Conservation (phyloP, 2,329 filamentous ascomycete species). For the Fusarium xylarioides region DNA sequence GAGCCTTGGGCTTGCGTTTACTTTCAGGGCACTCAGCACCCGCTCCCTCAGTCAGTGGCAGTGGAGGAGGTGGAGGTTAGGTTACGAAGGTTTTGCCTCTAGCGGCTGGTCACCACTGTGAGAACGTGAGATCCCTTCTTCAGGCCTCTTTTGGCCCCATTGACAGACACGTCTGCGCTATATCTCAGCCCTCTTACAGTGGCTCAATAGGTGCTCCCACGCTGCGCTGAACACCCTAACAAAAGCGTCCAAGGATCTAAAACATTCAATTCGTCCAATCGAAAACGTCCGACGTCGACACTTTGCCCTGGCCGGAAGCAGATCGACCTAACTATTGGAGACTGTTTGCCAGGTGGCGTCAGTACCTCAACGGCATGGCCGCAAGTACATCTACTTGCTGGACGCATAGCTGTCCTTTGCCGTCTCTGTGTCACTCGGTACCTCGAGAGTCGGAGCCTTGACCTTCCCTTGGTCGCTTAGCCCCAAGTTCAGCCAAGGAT, state of each 20-base stretch:
- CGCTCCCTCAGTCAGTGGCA: constrained; percentile 4
- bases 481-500: constrained; percentile 34
- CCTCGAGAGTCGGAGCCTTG: constrained; percentile 13
- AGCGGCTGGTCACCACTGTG: constrained; percentile 41
- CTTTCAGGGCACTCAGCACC: constrained; percentile 19
- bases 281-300: constrained; percentile 34
- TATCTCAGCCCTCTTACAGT: constrained; percentile 37
- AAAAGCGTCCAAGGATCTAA: constrained; percentile 3
- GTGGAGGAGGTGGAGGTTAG: constrained; percentile 45
- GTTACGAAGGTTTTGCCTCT: constrained; percentile 52
- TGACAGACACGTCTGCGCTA: constrained; percentile 24
- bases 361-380: constrained; percentile 36
- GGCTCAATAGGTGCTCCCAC: constrained; percentile 14
- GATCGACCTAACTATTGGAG: constrained; percentile 33
- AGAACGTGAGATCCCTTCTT: background rate
- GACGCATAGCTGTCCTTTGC: constrained; percentile 14
- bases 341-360: constrained; percentile 30
- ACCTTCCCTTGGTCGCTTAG: constrained; percentile 35
- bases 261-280: constrained; percentile 29
- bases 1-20: constrained; percentile 35
- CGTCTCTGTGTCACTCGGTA: constrained; percentile 32
- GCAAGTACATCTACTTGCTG: constrained; percentile 27
- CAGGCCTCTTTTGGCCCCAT: constrained; percentile 19
- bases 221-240: background rate
- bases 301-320: constrained; percentile 40